Evolutionary conservation across 2,329 filamentous ascomycete species (phyloP).

Genomic region (Bimuria novae-zelandiae): DNA sequence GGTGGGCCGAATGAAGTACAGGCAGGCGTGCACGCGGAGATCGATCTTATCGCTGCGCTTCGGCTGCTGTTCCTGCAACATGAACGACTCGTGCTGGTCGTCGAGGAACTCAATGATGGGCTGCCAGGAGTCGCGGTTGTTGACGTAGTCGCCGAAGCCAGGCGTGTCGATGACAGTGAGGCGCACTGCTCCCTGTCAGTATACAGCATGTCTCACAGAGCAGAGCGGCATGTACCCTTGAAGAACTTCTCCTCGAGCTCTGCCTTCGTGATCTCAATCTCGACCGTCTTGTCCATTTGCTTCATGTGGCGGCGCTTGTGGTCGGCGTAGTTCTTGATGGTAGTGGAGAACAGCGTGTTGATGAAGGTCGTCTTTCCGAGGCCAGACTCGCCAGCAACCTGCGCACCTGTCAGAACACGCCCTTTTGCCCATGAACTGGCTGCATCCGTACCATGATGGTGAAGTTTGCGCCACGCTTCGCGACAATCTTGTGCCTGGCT

Average conservation of each 20-base stretch:
- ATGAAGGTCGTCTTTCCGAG: conserved; percentile 99
- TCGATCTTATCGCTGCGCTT: conserved; percentile 98
- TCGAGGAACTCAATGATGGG: conserved; percentile 99
- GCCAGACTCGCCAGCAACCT: conserved; percentile 98
- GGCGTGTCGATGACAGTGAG: conserved; percentile 98
- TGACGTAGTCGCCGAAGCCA: conserved; percentile 99
- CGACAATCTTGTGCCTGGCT: conserved; percentile 70
- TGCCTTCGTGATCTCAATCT: conserved; percentile 99
- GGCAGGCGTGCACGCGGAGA: conserved; percentile 94
- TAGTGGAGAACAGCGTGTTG: conserved; percentile 99
- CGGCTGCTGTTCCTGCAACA: conserved; percentile 99
- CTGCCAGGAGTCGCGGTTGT: conserved; percentile 99
- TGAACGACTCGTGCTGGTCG: conserved; percentile 99
- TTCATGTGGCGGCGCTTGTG: conserved; percentile 99
- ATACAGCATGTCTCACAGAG: background rate
- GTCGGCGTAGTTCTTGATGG: conserved; percentile 99
- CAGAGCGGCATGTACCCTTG: conserved; percentile 71
- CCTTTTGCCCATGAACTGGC: background rate
- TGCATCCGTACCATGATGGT: conserved; percentile 85
- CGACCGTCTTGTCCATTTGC: conserved; percentile 99
- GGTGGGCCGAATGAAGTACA: conserved; percentile 99
- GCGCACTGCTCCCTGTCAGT: conserved; percentile 69
- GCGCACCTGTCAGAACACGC: conserved; percentile 35
- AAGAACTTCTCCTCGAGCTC: conserved; percentile 99
- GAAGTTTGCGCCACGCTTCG: conserved; percentile 91